These are phyloP conservation scores for Phytophthora palmivora DNA, from an alignment of 352 stramenopile genomes.

Conservation along the genomic window DNA sequence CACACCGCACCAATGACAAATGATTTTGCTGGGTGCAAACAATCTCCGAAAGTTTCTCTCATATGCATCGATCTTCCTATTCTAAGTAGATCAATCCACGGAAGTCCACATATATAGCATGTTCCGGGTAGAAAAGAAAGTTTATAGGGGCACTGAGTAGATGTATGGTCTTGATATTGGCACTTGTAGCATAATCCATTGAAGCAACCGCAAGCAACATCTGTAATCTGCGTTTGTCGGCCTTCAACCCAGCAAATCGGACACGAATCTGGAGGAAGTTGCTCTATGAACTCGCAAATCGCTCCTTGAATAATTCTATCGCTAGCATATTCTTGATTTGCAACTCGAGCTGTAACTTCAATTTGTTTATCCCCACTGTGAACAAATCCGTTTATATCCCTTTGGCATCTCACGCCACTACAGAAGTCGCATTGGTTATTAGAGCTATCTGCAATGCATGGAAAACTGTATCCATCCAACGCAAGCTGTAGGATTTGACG, in stretches of 20 bases:
- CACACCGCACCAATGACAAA: background rate
- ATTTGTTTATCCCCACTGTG: background rate
- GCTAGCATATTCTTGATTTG: background rate
- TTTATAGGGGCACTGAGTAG: background rate
- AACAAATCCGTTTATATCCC: background rate
- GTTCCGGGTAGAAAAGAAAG: background rate
- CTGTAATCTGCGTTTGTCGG: background rate
- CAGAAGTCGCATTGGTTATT: no score
- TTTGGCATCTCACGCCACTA: no score
- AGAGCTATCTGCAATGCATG: no score
- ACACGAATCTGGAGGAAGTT: background rate
- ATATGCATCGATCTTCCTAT: background rate
- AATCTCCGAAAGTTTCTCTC: background rate
- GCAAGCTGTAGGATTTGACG: no score
- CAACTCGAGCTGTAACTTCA: background rate
- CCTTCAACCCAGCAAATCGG: background rate
- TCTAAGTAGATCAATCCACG: background rate
- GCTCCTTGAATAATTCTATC: background rate
- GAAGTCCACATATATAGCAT: background rate
- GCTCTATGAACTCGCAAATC: background rate
- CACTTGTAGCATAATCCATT: background rate
- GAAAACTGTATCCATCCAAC: no score
- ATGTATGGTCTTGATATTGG: background rate
- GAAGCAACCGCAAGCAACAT: background rate
- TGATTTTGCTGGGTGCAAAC: background rate